Conservation (phyloP, 257 asterid genomes). For the Lycium ferocissimum region DNA sequence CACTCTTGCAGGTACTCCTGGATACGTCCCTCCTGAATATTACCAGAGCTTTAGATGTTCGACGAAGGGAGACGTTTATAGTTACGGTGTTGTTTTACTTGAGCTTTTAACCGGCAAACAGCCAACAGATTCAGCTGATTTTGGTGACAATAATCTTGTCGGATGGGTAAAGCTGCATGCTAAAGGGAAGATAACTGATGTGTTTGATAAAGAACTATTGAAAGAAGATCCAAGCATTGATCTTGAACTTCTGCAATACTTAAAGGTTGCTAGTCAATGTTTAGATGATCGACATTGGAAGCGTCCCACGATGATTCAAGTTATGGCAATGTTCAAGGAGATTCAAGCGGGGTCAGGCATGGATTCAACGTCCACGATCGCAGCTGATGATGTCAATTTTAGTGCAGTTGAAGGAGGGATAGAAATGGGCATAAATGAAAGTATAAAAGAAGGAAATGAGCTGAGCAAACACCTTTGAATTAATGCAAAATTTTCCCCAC, state of each 20-base stretch:
- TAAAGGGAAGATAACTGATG: constrained; percentile 64
- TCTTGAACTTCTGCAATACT: constrained; percentile 76
- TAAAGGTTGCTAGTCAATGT: constrained; percentile 78
- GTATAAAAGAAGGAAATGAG: constrained; percentile 87
- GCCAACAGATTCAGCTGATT: constrained; percentile 88
- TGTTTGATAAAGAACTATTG: constrained; percentile 64
- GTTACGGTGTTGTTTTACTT: constrained; percentile 87
- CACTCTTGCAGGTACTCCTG: constrained; percentile 94
- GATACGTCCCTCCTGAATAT: constrained; percentile 96
- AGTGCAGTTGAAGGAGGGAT: constrained; percentile 63
- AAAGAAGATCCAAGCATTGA: constrained; percentile 79
- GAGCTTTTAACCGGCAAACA: constrained; percentile 87
- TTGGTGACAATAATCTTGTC: constrained; percentile 91
- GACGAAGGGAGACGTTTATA: constrained; percentile 88
- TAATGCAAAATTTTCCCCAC: not conserved
- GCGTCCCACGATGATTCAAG: constrained; percentile 89
- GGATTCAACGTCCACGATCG: constrained; percentile 60
- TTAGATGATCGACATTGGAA: constrained; percentile 83
- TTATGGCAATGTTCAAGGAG: constrained; percentile 83
- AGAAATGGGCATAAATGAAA: constrained; percentile 84
- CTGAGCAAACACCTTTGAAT: constrained; percentile 66
- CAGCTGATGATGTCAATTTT: constrained; percentile 51
- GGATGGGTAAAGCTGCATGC: constrained; percentile 93
- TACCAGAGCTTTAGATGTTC: constrained; percentile 92
- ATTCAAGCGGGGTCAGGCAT: constrained; percentile 81